These are phyloP conservation scores for Colletotrichum navitas DNA, from an alignment of 2,329 filamentous ascomycete species.

Conservation along the genomic window DNA sequence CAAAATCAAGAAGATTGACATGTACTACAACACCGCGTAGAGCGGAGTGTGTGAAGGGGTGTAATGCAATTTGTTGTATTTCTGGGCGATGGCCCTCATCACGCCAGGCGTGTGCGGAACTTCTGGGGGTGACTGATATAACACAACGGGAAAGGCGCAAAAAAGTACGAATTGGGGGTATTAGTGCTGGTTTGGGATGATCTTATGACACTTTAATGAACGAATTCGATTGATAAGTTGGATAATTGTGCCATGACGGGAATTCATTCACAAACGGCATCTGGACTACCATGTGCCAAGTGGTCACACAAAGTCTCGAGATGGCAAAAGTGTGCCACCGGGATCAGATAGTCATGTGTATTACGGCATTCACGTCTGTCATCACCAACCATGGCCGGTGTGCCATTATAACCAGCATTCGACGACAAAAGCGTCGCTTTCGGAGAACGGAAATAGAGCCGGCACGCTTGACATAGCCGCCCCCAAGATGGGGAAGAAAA, in stretches of 20 bases:
- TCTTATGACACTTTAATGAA: background rate
- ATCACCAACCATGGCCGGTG: background rate
- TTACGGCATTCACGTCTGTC: background rate
- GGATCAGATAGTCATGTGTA: background rate
- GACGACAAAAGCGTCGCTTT: background rate
- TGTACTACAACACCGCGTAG: slow-evolving; percentile 49
- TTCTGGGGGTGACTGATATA: background rate
- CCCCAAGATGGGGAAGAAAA: background rate
- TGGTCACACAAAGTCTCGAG: background rate
- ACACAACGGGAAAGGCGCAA: background rate
- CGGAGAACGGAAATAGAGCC: background rate
- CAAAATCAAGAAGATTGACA: slow-evolving; percentile 39
- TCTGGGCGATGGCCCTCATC: background rate
- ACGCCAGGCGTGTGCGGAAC: background rate
- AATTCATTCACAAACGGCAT: background rate
- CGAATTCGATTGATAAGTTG: background rate
- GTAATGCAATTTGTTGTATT: background rate
- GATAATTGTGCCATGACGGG: background rate
- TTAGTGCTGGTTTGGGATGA: background rate
- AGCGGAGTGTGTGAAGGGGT: background rate
- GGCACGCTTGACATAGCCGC: background rate
- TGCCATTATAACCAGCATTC: background rate
- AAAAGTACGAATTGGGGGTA: background rate
- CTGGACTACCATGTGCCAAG: background rate
- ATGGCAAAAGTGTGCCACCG: background rate